Base-by-base conservation (phyloP, 2,329 filamentous ascomycete species). In the Cladosporium sp. region DNA sequence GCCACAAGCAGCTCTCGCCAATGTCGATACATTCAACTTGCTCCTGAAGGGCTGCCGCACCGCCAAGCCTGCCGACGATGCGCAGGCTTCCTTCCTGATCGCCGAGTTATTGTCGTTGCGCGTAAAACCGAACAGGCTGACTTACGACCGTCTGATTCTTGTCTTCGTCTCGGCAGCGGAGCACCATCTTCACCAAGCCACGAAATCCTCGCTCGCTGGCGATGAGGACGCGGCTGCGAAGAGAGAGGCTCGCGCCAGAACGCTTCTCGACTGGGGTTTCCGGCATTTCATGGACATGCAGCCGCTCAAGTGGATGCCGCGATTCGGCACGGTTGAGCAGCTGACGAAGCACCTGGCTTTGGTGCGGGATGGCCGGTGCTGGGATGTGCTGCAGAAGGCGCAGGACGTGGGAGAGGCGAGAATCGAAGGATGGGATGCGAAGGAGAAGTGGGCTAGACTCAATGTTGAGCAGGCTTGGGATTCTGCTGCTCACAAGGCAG, bases 111-210 rank as follows among this genome's bases (percentile, higher is more conserved):
- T 77, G 5, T 72, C 76, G 8, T 67, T 83, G 7, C 70, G 70
- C 7, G 67, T 85, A 22, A 59, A 70, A 13, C 81, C 84, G 0
- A 74, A 83, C 53, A 61, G 68, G n/a, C 57, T 76, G 15, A 86
- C 83, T 0, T 86, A 86, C 57, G 82, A 86, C 57, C 72, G 77
- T 4, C 68, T 86, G 9, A 76, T 86, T 13, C 63, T 82, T 11
- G 72, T 82, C 39, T 86, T 82, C 53, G 13, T 65, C 22, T 53
- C 53, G 50, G 61, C 63, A 7, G 56, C 41, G 1, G 55, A 55
- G 18, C 48, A 58, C 20, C 37, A 52, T 7, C 7, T 44, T 0
- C 39, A 47, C 7, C 11, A 7, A n/a, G 27, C 37, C 18, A 13
- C 13, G 13, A 15, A 5, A n/a, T 13, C 38, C 15, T 30, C 29